Evolutionary conservation across 768 basidiomycete genomes (phyloP).

Genomic region (Trichaptum fuscoviolaceum): DNA sequence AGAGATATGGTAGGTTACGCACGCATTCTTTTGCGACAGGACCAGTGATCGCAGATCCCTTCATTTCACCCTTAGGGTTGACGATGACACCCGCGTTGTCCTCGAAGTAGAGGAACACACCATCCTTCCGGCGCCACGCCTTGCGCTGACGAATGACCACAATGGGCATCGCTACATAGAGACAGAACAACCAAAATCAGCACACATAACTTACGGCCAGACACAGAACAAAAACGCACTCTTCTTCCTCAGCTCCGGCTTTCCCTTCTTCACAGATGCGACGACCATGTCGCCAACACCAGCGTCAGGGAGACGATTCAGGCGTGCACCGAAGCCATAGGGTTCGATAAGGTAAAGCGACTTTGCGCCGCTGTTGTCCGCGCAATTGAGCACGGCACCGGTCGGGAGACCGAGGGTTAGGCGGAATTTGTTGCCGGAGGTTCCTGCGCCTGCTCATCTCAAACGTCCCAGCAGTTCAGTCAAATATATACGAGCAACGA

Average conservation of each 20-base stretch:
- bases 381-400: conserved; percentile 94
- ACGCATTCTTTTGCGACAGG: conserved; percentile 99
- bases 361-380: conserved; percentile 99
- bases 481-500: neutral
- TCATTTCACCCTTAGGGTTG: conserved; percentile 99
- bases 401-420: conserved; percentile 92
- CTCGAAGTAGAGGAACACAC: conserved; percentile 99
- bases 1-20: conserved; percentile 28
- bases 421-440: conserved; percentile 94
- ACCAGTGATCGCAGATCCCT: conserved; percentile 94
- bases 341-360: conserved; percentile 93
- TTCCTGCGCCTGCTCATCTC: conserved; percentile 40
- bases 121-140: conserved; percentile 96
- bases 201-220: neutral
- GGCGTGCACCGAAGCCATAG: conserved; percentile 90
- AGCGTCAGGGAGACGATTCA: conserved; percentile 96
- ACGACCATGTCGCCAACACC: conserved; percentile 95
- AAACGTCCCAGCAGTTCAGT: neutral
- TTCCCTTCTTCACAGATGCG: conserved; percentile 98
- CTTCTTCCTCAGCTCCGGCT: conserved; percentile 99
- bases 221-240: conserved; percentile 49
- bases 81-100: conserved; percentile 97
- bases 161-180: conserved; percentile 81
- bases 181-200: conserved; percentile 8
- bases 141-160: conserved; percentile 98